Evolutionary conservation across 2,329 filamentous ascomycete species (phyloP), one percentile per base, ranked within the genome.

Genomic region (Cordyceps javanica): DNA sequence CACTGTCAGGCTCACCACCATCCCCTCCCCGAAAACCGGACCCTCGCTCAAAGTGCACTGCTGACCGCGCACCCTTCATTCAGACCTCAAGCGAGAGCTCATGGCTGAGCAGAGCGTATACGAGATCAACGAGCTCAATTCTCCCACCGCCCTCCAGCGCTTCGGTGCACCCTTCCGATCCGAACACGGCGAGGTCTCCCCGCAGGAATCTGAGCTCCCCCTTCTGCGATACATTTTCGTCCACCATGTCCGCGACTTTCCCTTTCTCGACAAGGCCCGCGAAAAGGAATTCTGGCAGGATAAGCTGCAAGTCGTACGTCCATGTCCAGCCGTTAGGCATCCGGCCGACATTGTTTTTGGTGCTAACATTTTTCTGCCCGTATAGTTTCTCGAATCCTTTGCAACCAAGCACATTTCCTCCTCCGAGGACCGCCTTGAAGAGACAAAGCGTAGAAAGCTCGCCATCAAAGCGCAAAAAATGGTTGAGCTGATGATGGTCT

Each of bases 221-320:
- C 88, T 99, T 61, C 79, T 99, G 61, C 85, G 94, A 63, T 97
- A 94, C 75, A 96, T 99, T 68, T 99, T 99, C 70, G 94, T 97
- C 56, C 89, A 97, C 70, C 92, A 97, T 85, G 86, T 99, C 60
- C 91, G 94, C 68, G 95, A 97, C 67, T 99, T 99, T 67, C 94
- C 94, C 1, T 99, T 99, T 69, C 82, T 99, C 62, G 91, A 99
- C 73, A 91, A 96, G 78, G 94, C 94, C 23, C 88, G 85, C 68
- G 94, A 99, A 81, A 96, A 97, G 81, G 94, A 99, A 74, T 99
- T 99, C 68, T 99, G 94, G 94, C 94, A 99, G 75, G 91, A 97
- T 70, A 97, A 96, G 72, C 78, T 99, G 60, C 94, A 99, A 77
- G 84, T 92, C 69, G 90, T 96, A 75, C 65, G 89, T 86, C 44